A percentile compares a stretch with the other conserved stretches of the same genome.
Evolutionary conservation across 2,329 filamentous ascomycete genomes (phyloP).

Genomic region (Colletotrichum cereale): DNA sequence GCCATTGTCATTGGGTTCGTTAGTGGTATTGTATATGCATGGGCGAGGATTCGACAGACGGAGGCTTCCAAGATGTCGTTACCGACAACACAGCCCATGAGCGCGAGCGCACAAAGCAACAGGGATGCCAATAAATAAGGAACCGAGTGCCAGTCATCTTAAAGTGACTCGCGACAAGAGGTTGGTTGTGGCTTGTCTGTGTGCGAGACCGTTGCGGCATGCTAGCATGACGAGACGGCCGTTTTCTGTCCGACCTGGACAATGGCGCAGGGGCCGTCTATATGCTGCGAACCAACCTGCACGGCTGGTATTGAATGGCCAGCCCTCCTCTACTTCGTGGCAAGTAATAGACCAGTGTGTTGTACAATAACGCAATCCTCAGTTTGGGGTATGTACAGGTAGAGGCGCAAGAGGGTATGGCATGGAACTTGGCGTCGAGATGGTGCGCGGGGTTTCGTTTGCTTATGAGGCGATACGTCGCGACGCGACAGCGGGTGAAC

Average conservation of each 20-base stretch:
- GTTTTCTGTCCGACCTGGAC: background rate
- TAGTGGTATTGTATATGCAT: constrained; percentile 90
- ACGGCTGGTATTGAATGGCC: background rate
- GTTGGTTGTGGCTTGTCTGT: background rate
- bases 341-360: constrained; percentile 1
- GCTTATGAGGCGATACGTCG: background rate
- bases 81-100: constrained; percentile 81
- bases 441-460: background rate
- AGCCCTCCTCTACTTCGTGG: background rate
- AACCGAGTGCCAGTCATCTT: background rate
- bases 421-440: constrained; percentile 11
- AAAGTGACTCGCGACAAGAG: background rate
- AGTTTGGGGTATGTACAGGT: background rate
- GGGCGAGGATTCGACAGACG: constrained; percentile 86
- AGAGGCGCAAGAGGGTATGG: background rate
- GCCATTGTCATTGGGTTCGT: constrained; percentile 93
- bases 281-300: background rate
- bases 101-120: constrained; percentile 91
- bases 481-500: background rate
- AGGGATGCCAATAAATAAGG: constrained; percentile 77
- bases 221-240: background rate
- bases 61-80: constrained; percentile 73
- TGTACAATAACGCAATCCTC: constrained; percentile 12
- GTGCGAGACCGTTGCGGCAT: background rate
- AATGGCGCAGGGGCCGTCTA: background rate